Conservation (phyloP, 768 basidiomycete species). For the Suillus americanus region DNA sequence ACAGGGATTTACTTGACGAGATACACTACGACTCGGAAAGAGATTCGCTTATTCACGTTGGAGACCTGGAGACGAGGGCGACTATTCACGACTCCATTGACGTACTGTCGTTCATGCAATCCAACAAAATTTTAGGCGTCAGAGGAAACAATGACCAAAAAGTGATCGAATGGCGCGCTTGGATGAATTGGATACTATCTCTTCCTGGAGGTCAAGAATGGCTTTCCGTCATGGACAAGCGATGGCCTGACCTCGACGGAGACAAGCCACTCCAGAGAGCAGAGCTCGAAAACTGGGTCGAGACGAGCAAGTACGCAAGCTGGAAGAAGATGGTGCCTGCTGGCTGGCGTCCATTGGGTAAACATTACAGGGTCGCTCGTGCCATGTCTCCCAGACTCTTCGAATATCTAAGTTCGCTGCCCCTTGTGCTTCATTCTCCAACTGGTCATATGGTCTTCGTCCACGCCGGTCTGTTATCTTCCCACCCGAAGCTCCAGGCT, state of each 20-base stretch:
- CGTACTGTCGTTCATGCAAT: conserved; percentile 65
- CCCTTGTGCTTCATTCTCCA: conserved; percentile 73
- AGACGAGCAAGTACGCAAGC: conserved; percentile 28
- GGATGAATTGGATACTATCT: conserved; percentile 75
- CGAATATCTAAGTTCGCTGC: conserved; percentile 70
- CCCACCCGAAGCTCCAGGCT: conserved; percentile 57
- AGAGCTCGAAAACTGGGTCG: conserved; percentile 38
- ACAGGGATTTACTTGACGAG: conserved; percentile 61
- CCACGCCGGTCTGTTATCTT: conserved; percentile 81
- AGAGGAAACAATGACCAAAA: conserved; percentile 95
- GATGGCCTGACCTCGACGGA: conserved; percentile 39
- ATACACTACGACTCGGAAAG: conserved; percentile 56
- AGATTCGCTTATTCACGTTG: conserved; percentile 79
- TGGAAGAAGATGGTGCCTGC: conserved; percentile 58
- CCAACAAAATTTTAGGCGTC: conserved; percentile 70
- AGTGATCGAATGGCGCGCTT: conserved; percentile 86
- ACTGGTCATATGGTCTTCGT: conserved; percentile 73
- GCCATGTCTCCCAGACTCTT: conserved; percentile 61
- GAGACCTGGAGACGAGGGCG: conserved; percentile 83
- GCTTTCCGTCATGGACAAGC: conserved; percentile 47
- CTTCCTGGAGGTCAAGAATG: conserved; percentile 47
- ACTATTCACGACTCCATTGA: conserved; percentile 54
- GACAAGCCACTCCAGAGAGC: conserved; percentile 21
- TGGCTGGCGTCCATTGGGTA: conserved; percentile 73
- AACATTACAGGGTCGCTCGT: conserved; percentile 76